phyloP scores from a whole-genome alignment of 1,284 basidiomycete genomes.

The Moesziomyces sp. region DNA sequence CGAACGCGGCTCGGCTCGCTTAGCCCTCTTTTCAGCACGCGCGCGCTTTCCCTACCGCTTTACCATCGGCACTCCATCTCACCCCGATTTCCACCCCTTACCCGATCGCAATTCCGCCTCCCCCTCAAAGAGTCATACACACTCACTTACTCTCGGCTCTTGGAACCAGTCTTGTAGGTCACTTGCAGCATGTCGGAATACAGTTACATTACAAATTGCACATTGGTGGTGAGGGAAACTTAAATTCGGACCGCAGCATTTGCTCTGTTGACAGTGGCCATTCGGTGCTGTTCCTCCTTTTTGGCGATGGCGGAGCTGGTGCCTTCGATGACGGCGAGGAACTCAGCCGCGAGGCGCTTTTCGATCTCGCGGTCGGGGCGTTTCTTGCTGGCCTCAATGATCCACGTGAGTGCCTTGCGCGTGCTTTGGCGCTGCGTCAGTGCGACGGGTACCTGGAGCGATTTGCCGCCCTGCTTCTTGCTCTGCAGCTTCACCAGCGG shows the following conservation, averaged over 20 bases:
- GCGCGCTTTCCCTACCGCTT: no score
- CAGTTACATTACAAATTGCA: no score
- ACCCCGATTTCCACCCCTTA: not conserved
- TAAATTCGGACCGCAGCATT: constrained; percentile 63
- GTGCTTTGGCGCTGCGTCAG: constrained; percentile 64
- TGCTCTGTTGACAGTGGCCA: constrained; percentile 82
- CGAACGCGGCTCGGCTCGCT: no score
- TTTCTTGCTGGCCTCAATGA: constrained; percentile 69
- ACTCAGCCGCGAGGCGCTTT: constrained; percentile 67
- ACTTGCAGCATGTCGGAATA: no score
- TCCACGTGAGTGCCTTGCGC: constrained; percentile 68
- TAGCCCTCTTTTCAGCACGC: no score
- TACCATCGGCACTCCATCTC: not conserved
- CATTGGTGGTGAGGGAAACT: no score
- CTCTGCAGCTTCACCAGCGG: constrained; percentile 67
- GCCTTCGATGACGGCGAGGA: constrained; percentile 68
- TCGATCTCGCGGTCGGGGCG: constrained; percentile 66
- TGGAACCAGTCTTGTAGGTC: no score
- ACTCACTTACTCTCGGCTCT: no score
- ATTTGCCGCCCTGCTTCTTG: constrained; percentile 67
- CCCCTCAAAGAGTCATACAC: no score
- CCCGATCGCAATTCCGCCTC: no score
- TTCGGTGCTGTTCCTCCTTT: constrained; percentile 73
- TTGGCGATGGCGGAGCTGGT: constrained; percentile 66
- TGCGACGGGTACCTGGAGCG: constrained; percentile 67